Base-by-base conservation (phyloP, 2,329 filamentous ascomycete genomes). In the Talaromyces islandicus region DNA sequence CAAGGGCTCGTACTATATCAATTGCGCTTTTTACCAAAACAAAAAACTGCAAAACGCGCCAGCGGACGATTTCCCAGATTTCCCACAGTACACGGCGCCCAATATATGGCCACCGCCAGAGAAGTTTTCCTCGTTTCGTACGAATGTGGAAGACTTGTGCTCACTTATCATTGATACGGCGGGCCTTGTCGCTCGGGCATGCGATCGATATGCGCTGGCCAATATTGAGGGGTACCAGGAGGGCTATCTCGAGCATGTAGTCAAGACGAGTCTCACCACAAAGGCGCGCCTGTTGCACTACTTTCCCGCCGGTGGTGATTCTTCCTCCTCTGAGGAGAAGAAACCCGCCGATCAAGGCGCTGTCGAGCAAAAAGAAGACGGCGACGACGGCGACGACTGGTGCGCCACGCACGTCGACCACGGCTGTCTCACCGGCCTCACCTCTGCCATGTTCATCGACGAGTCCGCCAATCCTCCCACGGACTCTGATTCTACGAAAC, bases 211-310 rank as follows among this genome's bases (percentile, higher is more conserved):
- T 75, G 94, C 92, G 1, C 82, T 86, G 71, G 81, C 84, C 60
- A 90, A 95, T 64, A 90, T 97, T 50, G 78, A 85, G 0, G 89
- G 81, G 2, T 97, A 97, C 70, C 85, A 85, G 54, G 70, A 77
- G 4, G 90, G 89, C 0, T 97, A 95, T 70, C 80, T 99, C 4
- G 91, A 97, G 77, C 85, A 86, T 58, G 90, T 97, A 6, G 93
- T 99, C 54, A 85, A 86, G 72, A 89, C 86, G 0, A 96, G 91
- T 54, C 88, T 87, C 35, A 95, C 90, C 0, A 96, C 91, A 41
- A 97, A 99, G 76, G 94, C 94, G 1, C 82, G 94, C 12, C 80
- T 99, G 29, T 78, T 97, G 67, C 94, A 99, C 77, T 99, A 99
- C 76, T 97, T 92, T 68, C 93, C 93, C 1, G 62, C 66, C 0